phyloP scores from a whole-genome alignment of 331 rosid genomes.

The Erythrophleum ivorense region DNA sequence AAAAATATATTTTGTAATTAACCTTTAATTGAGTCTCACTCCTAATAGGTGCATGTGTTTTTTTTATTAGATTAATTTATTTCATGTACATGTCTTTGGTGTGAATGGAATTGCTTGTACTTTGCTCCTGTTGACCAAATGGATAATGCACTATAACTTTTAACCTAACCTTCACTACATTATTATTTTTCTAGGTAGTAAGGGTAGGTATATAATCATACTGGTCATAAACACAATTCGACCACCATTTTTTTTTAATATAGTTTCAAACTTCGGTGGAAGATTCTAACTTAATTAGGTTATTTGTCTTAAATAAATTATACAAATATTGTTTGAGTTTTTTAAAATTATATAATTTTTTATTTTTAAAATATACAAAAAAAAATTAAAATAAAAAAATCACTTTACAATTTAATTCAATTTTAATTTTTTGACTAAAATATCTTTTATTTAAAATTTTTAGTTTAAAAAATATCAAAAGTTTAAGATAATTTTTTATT shows the following conservation, averaged over 20 bases:
- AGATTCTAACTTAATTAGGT: background rate
- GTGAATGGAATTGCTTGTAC: conserved; percentile 2
- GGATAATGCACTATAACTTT: background rate
- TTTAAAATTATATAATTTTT: no score
- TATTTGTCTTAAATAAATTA: no score
- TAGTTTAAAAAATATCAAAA: no score
- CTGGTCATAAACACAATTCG: background rate
- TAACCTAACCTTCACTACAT: conserved; percentile 28
- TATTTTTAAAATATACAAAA: no score
- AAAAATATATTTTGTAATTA: background rate
- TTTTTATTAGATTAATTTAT: background rate
- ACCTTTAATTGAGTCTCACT: background rate
- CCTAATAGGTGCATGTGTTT: background rate
- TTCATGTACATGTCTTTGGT: background rate
- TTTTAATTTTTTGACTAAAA: no score
- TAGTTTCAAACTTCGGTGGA: background rate
- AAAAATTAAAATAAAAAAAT: no score
- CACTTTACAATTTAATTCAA: no score
- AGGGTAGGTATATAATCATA: conserved; percentile 30
- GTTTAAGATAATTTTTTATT: no score
- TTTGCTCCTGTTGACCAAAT: background rate
- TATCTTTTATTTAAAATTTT: no score
- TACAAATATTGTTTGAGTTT: no score
- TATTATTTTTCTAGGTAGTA: background rate
- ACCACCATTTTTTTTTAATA: background rate